A percentile compares a stretch with the other conserved stretches of the same genome.
These are phyloP conservation scores for Solanum neorickii DNA, from an alignment of 257 asterid genomes.

Conservation along the genomic window DNA sequence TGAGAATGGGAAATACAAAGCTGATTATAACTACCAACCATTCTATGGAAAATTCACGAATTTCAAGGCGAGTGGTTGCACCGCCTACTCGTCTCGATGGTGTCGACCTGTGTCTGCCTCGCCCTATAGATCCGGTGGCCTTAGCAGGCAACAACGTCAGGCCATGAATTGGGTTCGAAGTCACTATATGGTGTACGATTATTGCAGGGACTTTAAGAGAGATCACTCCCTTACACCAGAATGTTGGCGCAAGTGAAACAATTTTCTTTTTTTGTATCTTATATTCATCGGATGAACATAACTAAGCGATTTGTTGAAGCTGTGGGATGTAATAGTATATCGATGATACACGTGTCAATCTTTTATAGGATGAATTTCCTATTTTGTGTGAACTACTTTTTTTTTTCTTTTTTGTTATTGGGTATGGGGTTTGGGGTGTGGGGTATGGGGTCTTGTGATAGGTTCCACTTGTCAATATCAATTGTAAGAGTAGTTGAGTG, in stretches of 20 bases:
- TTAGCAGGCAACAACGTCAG: conserved; percentile 37
- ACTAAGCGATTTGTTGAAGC: neutral
- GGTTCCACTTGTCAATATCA: conserved; percentile 23
- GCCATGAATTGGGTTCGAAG: conserved; percentile 71
- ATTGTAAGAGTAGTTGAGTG: conserved; percentile 21
- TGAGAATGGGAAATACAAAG: conserved; percentile 70
- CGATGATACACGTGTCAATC: neutral
- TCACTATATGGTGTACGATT: conserved; percentile 54
- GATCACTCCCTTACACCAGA: conserved; percentile 79
- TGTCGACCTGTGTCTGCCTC: conserved; percentile 71
- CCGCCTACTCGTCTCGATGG: conserved; percentile 57
- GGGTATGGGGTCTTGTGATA: conserved; percentile 25
- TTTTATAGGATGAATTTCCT: neutral
- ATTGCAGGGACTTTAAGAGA: conserved; percentile 64
- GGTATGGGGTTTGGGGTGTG: neutral
- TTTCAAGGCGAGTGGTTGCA: conserved; percentile 72
- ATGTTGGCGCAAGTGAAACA: conserved; percentile 26
- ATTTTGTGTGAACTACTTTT: neutral
- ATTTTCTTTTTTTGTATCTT: neutral
- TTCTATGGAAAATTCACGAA: conserved; percentile 56
- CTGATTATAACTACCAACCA: conserved; percentile 74
- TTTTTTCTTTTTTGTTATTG: neutral
- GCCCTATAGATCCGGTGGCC: conserved; percentile 52
- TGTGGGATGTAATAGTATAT: neutral
- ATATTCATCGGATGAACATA: neutral